Conservation (phyloP, 805 yeast genomes). For the Metschnikowia proteae region DNA sequence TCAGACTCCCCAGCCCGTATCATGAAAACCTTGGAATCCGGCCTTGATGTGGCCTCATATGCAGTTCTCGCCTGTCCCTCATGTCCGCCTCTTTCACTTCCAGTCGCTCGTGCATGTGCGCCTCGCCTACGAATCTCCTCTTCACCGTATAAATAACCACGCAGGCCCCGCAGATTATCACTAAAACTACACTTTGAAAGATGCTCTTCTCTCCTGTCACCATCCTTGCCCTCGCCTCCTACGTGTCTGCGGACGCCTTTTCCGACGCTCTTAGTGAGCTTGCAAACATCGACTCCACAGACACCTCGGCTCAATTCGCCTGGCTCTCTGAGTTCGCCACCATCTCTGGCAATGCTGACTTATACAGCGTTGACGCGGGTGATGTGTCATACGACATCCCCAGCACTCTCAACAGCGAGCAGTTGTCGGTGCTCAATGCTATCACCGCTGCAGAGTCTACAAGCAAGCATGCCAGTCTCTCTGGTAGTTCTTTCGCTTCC, state of each 20-base stretch:
- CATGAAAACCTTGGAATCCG: too few relatives aligned
- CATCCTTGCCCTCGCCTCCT: conserved; percentile 5
- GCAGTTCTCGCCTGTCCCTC: background rate
- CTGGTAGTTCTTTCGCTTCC: background rate
- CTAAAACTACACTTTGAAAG: background rate
- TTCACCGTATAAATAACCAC: background rate
- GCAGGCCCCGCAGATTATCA: background rate
- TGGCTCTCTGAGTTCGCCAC: conserved; percentile 5
- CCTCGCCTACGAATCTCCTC: background rate
- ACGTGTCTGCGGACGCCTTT: conserved; percentile 10
- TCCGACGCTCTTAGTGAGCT: conserved; percentile 1
- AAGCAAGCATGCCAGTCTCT: background rate
- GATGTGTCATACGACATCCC: background rate
- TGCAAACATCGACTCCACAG: conserved; percentile 2
- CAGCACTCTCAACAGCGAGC: background rate
- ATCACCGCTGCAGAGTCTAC: background rate
- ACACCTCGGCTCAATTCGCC: conserved; percentile 4
- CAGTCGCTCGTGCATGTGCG: background rate
- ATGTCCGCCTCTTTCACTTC: background rate
- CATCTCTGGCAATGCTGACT: background rate
- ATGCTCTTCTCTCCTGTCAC: conserved; percentile 5
- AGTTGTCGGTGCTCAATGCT: background rate
- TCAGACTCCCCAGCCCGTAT: too few relatives aligned
- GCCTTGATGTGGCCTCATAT: background rate
- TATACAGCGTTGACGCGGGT: background rate